A percentile compares a stretch with the other conserved stretches of the same genome.
Evolutionary conservation across 2,329 filamentous ascomycete genomes (phyloP).

Genomic region (Ciborinia camelliae): DNA sequence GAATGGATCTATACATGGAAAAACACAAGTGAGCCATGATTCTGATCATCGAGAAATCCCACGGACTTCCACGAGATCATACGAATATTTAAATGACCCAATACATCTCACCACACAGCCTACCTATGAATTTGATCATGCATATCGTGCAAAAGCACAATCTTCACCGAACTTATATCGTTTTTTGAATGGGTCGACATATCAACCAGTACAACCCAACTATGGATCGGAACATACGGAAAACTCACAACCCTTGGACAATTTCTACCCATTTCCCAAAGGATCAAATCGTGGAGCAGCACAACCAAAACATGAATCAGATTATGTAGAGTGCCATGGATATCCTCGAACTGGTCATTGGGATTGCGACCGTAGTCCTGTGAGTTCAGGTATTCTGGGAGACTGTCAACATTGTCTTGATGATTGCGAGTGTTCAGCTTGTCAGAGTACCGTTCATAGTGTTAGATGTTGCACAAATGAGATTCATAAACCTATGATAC

Average conservation of each 20-base stretch:
- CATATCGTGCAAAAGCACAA: background rate
- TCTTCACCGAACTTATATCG: no score
- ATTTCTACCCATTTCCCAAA: background rate
- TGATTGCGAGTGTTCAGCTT: conserved; percentile 32
- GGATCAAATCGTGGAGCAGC: background rate
- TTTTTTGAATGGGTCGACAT: background rate
- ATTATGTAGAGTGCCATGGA: conserved; percentile 27
- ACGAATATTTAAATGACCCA: background rate
- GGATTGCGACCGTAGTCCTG: conserved; percentile 26
- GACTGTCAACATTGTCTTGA: conserved; percentile 35
- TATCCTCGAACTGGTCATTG: conserved; percentile 33
- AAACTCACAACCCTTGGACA: background rate
- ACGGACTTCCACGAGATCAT: background rate
- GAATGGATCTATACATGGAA: background rate
- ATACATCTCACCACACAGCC: background rate
- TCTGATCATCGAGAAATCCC: background rate
- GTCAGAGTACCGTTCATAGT: conserved; percentile 29
- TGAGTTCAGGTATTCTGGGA: conserved; percentile 27
- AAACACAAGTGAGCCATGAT: background rate
- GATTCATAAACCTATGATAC: conserved; percentile 27
- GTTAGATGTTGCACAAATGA: conserved; percentile 32
- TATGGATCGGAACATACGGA: background rate
- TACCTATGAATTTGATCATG: background rate
- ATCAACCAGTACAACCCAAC: background rate
- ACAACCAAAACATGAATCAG: background rate